Base-by-base conservation (phyloP, 2,329 filamentous ascomycete species). In the Colletotrichum sojae region DNA sequence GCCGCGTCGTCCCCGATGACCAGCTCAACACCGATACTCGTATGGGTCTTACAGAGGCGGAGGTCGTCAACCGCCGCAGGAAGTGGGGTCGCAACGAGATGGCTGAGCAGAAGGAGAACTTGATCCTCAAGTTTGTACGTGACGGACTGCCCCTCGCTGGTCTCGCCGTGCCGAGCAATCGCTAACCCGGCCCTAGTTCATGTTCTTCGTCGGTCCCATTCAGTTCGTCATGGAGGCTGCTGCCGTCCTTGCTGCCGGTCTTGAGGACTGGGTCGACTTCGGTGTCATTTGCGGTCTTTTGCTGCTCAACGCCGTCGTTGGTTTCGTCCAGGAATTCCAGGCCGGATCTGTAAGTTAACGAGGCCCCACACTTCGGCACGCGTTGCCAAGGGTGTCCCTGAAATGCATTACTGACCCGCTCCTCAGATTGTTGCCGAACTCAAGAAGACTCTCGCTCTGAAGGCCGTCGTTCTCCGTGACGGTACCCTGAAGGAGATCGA, bases 141-240 rank as follows among this genome's bases (percentile, higher is more conserved):
- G 6, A n/a, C n/a, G 13, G 36, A 18, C 31, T 18, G n/a, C 15
- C 46, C 40, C 27, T 46, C 18, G 22, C 12, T 43, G 9, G 45
- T 51, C 2, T 49, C 6, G 6, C 22, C 16, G 8, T 8, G 45
- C n/a, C n/a, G 27, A 36, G 20, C 59, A 57, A 2, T 45, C 2
- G 22, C 43, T 52, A 48, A 53, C 40, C 20, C 36, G 4, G 15
- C 27, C 13, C 13, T 36, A 69, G 67, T 67, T 90, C 76, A 86
- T 88, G 75, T 96, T 93, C 84, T 97, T 97, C 80, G 85, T 96
- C 64, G 94, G 94, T 73, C 94, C 94, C 25, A 95, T 97, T 73
- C 94, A 97, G 80, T 95, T 95, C 82, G 94, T 97, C 79, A 97
- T 97, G 94, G 93, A 95, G 90, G 87, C 89, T 81, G 92, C 93